Conservation (phyloP, 2,329 filamentous ascomycete genomes). For the Bimuria novae-zelandiae region DNA sequence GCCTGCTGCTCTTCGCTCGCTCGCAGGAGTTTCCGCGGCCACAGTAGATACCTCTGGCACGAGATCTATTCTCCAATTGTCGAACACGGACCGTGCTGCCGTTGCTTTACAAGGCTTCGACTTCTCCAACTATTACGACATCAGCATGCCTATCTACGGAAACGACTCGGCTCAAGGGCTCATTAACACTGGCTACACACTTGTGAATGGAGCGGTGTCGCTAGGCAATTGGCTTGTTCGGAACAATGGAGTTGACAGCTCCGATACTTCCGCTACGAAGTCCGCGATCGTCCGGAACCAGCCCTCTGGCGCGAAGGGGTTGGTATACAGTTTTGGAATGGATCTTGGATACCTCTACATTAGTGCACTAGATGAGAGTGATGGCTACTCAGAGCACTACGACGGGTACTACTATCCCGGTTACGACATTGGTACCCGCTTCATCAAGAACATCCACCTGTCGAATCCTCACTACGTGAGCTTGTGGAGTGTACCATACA, state of each 20-base stretch:
- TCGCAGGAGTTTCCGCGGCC: constrained; percentile 10
- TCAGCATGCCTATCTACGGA: constrained; percentile 8
- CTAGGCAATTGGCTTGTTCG: constrained; percentile 7
- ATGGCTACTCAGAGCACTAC: constrained; percentile 6
- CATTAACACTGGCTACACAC: constrained; percentile 8
- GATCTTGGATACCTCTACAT: constrained; percentile 10
- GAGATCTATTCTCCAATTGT: constrained; percentile 5
- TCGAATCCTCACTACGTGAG: constrained; percentile 8
- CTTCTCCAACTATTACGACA: constrained; percentile 7
- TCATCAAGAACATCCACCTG: constrained; percentile 11
- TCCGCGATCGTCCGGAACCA: constrained; percentile 6
- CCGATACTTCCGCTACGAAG: constrained; percentile 6
- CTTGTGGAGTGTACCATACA: constrained; percentile 12
- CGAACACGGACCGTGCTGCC: not conserved
- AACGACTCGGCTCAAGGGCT: constrained; percentile 5
- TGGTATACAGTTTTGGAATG: constrained; percentile 10
- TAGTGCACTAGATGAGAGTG: constrained; percentile 2
- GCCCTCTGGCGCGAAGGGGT: constrained; percentile 6
- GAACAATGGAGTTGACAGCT: constrained; percentile 2
- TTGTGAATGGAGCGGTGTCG: not conserved
- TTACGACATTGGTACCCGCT: constrained; percentile 9
- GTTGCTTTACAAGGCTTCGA: constrained; percentile 5
- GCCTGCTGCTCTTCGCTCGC: constrained; percentile 2
- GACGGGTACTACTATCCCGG: constrained; percentile 11
- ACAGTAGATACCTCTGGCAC: not conserved